Conservation (phyloP, 2,329 filamentous ascomycete species). For the Aureobasidium musti region DNA sequence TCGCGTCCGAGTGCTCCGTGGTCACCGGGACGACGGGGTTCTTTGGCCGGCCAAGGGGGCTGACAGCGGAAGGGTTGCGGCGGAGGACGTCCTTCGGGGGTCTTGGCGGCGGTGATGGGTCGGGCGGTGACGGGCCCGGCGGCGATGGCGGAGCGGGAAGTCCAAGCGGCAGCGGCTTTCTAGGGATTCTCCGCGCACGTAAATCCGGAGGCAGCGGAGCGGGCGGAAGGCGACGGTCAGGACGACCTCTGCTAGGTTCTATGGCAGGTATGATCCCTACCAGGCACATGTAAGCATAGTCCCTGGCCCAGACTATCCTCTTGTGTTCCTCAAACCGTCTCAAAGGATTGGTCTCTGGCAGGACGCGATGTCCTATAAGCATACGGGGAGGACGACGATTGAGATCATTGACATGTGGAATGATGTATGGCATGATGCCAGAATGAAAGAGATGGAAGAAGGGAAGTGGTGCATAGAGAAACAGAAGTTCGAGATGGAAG, state of each 20-base stretch:
- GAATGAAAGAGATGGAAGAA: background rate
- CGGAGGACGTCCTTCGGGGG: background rate
- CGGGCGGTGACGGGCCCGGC: background rate
- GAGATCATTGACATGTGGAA: background rate
- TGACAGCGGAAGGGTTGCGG: background rate
- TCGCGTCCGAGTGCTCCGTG: background rate
- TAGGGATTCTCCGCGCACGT: background rate
- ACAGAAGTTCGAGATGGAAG: background rate
- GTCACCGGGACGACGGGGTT: background rate
- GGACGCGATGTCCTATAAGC: background rate
- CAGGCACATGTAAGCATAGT: conserved; percentile 1
- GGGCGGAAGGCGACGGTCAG: background rate
- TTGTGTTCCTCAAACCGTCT: background rate
- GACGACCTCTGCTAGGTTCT: background rate
- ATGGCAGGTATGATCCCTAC: background rate
- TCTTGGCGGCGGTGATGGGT: background rate
- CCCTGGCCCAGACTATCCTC: background rate
- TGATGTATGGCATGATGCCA: conserved; percentile 4
- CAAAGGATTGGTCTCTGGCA: background rate
- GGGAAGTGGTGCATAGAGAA: background rate
- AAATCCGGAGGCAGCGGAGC: background rate
- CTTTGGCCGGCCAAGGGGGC: background rate
- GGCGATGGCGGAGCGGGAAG: background rate
- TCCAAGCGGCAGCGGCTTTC: background rate
- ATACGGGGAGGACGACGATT: background rate